A percentile compares a stretch with the other conserved stretches of the same genome.
Evolutionary conservation across 306 rosid genomes (phyloP).

Genomic region (Cercis canadensis): DNA sequence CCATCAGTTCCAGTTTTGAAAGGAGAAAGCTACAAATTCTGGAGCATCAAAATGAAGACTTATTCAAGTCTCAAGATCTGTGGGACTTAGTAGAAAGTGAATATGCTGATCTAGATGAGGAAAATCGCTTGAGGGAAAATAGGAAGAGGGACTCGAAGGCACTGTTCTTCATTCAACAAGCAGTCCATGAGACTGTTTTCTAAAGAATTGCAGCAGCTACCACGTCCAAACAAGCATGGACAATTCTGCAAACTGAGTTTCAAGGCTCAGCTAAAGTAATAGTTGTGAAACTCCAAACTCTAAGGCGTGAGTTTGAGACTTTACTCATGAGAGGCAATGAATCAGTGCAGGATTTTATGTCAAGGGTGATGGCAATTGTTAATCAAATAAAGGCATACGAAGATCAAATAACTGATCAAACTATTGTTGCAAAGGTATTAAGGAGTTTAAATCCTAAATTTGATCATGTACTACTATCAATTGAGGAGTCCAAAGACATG

Average conservation of each 20-base stretch:
- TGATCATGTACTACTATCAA: not conserved
- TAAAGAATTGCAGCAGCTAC: no score
- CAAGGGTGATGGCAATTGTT: not conserved
- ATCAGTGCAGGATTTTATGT: not conserved
- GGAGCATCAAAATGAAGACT: no score
- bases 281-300: not conserved
- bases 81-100: no score
- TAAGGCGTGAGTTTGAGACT: not conserved
- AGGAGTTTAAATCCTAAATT: not conserved
- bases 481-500: not conserved
- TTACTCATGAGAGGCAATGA: not conserved
- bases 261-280: not conserved
- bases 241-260: not conserved
- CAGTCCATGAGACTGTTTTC: not conserved
- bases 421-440: not conserved
- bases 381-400: not conserved
- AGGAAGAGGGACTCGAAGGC: no score
- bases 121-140: no score
- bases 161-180: no score
- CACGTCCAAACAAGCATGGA: not conserved
- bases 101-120: no score
- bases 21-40: no score
- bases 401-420: not conserved
- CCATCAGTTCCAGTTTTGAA: not conserved
- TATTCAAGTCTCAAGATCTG: no score